Evolutionary conservation across 495 filamentous ascomycete species (phyloP).

Genomic region (Xylaria longipes): DNA sequence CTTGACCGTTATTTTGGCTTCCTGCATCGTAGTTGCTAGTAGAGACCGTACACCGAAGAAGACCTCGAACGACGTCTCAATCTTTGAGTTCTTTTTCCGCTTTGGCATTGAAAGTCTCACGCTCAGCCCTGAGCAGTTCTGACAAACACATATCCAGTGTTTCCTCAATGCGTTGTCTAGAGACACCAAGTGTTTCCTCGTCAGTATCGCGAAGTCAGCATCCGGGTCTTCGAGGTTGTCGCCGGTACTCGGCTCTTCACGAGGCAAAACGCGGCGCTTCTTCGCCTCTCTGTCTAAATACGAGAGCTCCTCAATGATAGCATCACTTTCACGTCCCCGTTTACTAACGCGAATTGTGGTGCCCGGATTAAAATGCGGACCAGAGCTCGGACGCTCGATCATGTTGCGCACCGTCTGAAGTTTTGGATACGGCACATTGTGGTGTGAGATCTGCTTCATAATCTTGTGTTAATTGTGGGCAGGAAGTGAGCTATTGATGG

Average conservation of each 20-base stretch:
- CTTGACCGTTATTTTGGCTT: conserved; percentile 43
- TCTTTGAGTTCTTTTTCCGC: conserved; percentile 7
- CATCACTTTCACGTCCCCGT: background rate
- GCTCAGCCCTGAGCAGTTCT: conserved; percentile 44
- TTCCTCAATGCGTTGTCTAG: conserved; percentile 34
- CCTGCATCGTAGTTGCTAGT: conserved; percentile 37
- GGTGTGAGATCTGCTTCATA: conserved; percentile 10
- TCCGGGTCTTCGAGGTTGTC: background rate
- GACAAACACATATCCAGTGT: conserved; percentile 42
- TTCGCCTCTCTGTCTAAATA: background rate
- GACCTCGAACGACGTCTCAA: background rate
- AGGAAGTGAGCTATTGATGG: background rate
- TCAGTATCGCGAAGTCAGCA: background rate
- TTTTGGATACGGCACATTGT: background rate
- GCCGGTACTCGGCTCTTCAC: background rate
- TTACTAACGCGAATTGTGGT: conserved; percentile 3
- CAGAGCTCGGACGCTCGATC: conserved; percentile 28
- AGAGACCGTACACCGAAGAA: conserved; percentile 39
- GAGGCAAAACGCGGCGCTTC: background rate
- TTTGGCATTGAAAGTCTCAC: conserved; percentile 39
- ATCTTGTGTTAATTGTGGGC: too few species aligned
- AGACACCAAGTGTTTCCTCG: background rate
- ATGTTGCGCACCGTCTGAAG: conserved; percentile 23
- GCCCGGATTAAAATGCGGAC: conserved; percentile 29
- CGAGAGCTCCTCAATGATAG: background rate